Base-by-base conservation (phyloP, 1,284 basidiomycete species). In the Trametes hirsuta region DNA sequence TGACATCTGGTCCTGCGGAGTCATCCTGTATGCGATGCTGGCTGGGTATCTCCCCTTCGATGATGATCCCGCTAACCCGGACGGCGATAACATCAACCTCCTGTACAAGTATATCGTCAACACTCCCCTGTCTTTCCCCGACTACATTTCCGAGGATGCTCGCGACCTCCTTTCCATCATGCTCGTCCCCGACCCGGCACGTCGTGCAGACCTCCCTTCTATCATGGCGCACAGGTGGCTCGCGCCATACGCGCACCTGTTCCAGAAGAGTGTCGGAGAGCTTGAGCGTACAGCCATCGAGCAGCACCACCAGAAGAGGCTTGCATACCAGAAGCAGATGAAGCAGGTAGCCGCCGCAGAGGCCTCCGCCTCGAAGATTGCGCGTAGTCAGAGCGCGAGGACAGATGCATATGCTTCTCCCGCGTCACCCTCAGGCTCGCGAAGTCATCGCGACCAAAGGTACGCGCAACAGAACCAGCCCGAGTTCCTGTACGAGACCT, bases 1-100 rank as follows among this genome's bases (percentile, higher is more conserved):
- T 61, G 97, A 99, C 71, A 97, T 99, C 69, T 99, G 97, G 97
- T 95, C 92, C 12, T 99, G 97, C 69, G 97, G 97, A 64, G 97
- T 99, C 66, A 99, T 99, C 69, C 84, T 99, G 6, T 99, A 98
- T 75, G 97, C 97, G 57, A 99, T 99, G 97, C 86, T 99, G 11
- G 95, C 97, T 1, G 97, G 97, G 8, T 99, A 99, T 73, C 88
- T 99, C 35, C 97, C 97, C n/a, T 99, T 98, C 75, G 97, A 99
- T 76, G 97, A 99, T 75, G 97, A 99, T 76, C 97, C 97, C 1
- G 91, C 90, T 35, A 99, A 99, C 75, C 97, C 97, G 3, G 97
- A 99, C 65, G 97, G 97, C 59, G 96, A 99, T 80, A 99, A 99
- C 78, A 99, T 99, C 83, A 99, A 98, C 73, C 82, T 98, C n/a